Percentiles rank a stretch among this genome's conserved stretches.
Conservation (phyloP, 306 rosid species). For the Cucurbita maxima region DNA sequence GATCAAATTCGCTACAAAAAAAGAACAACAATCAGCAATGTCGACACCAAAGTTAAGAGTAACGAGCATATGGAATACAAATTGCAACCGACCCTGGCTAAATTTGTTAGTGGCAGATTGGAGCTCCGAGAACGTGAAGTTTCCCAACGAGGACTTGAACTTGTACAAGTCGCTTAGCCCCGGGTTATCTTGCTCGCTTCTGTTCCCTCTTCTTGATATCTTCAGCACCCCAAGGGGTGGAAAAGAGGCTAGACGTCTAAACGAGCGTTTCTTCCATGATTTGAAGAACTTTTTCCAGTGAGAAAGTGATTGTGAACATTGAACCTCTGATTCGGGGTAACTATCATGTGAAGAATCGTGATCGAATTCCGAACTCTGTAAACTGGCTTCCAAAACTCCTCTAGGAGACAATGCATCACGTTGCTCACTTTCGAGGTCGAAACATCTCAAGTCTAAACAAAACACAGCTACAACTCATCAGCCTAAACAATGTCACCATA, state of each 20-base stretch:
- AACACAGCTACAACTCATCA: background rate
- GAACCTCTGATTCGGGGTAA: constrained; percentile 10
- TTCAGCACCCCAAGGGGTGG: constrained; percentile 35
- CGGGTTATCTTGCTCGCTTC: constrained; percentile 29
- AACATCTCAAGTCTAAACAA: constrained; percentile 39
- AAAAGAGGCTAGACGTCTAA: constrained; percentile 32
- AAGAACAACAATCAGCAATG: background rate
- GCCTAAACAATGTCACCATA: background rate
- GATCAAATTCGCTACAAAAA: constrained; percentile 33
- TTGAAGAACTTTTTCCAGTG: constrained; percentile 37
- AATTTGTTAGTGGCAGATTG: constrained; percentile 48
- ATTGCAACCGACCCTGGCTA: constrained; percentile 31
- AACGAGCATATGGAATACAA: background rate
- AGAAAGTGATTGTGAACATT: constrained; percentile 12
- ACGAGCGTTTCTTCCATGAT: constrained; percentile 21
- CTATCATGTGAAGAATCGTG: constrained; percentile 6
- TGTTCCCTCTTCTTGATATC: constrained; percentile 35
- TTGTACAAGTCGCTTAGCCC: constrained; percentile 17
- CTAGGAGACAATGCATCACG: constrained; percentile 51
- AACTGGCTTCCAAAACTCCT: constrained; percentile 59
- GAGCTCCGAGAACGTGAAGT: constrained; percentile 36
- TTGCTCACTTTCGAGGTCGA: constrained; percentile 53
- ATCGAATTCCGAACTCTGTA: constrained; percentile 17
- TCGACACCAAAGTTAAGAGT: background rate
- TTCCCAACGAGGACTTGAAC: constrained; percentile 32